Conservation (phyloP, 345 rosid genomes). For the Eucalyptus cladocalyx region DNA sequence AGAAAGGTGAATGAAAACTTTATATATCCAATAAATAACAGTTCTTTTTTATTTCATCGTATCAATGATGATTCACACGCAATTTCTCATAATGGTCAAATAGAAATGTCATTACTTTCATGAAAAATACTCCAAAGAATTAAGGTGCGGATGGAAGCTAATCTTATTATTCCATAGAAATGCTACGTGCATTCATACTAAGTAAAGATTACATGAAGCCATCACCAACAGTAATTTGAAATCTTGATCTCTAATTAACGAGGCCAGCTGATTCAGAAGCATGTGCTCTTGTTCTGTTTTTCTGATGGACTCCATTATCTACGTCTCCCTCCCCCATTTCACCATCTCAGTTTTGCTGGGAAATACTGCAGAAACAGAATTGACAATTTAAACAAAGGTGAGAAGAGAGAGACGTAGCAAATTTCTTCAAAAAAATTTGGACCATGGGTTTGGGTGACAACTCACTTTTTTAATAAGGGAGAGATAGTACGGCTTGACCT, state of each 20-base stretch:
- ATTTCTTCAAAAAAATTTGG: not conserved
- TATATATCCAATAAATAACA: not conserved
- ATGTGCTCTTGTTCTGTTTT: not conserved
- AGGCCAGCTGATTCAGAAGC: not conserved
- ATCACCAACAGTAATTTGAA: not conserved
- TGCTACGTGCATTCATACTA: not conserved
- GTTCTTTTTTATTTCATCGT: not conserved
- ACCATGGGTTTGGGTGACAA: not conserved
- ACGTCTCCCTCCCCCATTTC: not conserved
- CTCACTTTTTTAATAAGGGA: slow-evolving; percentile 32
- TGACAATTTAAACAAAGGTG: not conserved
- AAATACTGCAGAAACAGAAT: slow-evolving; percentile 4
- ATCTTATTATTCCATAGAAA: not conserved
- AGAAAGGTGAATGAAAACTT: not conserved
- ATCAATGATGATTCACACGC: not conserved
- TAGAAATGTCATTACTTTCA: not conserved
- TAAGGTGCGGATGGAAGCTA: not conserved
- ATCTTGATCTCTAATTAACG: not conserved
- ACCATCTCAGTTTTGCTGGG: slow-evolving; percentile 16
- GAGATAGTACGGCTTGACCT: slow-evolving; percentile 41
- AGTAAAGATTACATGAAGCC: not conserved
- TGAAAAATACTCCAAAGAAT: not conserved
- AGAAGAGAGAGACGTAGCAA: not conserved
- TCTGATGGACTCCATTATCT: not conserved
- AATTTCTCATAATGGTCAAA: not conserved